Conservation (phyloP, 1,284 basidiomycete species). For the Ustilago hordei region DNA sequence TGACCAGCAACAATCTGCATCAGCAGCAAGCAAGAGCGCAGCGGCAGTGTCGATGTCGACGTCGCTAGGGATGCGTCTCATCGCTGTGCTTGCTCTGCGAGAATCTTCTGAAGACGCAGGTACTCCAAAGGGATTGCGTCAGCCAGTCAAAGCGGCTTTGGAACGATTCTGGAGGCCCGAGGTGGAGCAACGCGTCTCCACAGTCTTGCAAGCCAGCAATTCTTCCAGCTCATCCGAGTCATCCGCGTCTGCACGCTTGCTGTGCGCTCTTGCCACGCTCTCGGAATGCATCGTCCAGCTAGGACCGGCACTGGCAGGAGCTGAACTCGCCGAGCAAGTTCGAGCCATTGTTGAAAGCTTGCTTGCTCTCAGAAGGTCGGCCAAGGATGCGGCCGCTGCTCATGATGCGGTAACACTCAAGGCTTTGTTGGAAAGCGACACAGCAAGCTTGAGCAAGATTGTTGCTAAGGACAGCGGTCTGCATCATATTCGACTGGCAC, state of each 20-base stretch:
- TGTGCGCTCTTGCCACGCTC: constrained; percentile 22
- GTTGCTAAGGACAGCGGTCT: constrained; percentile 14
- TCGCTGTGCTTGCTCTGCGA: constrained; percentile 22
- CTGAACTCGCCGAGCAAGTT: constrained; percentile 26
- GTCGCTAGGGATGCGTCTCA: constrained; percentile 19
- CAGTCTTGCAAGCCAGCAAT: neutral
- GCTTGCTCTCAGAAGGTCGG: neutral
- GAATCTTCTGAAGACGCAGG: neutral
- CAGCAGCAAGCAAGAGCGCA: neutral
- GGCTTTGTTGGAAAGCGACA: constrained; percentile 20
- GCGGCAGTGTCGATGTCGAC: constrained; percentile 7
- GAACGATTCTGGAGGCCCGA: constrained; percentile 32
- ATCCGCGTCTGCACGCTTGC: constrained; percentile 18
- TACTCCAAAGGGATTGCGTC: neutral
- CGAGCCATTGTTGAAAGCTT: constrained; percentile 16
- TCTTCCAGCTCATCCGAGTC: neutral
- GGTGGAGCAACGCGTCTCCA: constrained; percentile 21
- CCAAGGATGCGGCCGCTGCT: neutral
- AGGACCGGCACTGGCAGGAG: constrained; percentile 30
- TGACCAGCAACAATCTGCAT: constrained; percentile 8
- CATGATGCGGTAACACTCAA: constrained; percentile 15
- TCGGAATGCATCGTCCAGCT: constrained; percentile 37
- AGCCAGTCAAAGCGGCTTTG: constrained; percentile 21
- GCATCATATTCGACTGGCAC: constrained; percentile 26
- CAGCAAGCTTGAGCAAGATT: constrained; percentile 11